Evolutionary conservation across 306 rosid genomes (phyloP), one percentile per base, ranked within the genome.

Genomic region (Lupinus albus): DNA sequence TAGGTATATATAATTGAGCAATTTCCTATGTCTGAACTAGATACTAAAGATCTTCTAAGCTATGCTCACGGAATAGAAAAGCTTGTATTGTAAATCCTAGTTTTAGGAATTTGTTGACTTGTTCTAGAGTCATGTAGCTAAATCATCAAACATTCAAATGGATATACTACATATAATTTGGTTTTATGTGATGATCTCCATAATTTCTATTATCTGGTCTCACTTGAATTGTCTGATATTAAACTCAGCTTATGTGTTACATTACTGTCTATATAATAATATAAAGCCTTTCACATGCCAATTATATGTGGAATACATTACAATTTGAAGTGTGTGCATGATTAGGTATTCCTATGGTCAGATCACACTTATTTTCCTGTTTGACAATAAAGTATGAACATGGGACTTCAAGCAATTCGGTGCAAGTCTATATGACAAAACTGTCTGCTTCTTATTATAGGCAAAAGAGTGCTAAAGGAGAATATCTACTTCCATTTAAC

Each of bases 331-430:
- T 53, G 16, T 3, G 11, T 13, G 60, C 8, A 18, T 30, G 47
- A 42, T 44, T 64, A 56, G 46, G 10, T 45, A 16, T 39, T 42
- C 38, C 11, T 3, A n/a, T 18, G 49, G 67, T 65, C 52, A 21
- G 52, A 56, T 36, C 32, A 32, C 47, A 8, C 50, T 30, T 30
- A 21, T 72, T 14, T 42, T 44, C 71, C 48, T 15, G 57, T 64
- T 68, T 61, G 70, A 68, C 50, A 41, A 17, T 17, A 7, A n/a
- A 16, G 58, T 11, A 54, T 17, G 71, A 69, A 61, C 11, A 20
- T 52, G n/a, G 28, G 71, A 68, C 71, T 63, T 61, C 2, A 33
- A 68, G 75, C 20, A 61, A 39, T 50, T 58, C 13, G 3, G 64
- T 20, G 44, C 63, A 33, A 61, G 44, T 50, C 47, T 32, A 35